A percentile compares a stretch with the other conserved stretches of the same genome.
phyloP scores from a whole-genome alignment of 2,329 filamentous ascomycete genomes.

The Byssochlamys sp. region DNA sequence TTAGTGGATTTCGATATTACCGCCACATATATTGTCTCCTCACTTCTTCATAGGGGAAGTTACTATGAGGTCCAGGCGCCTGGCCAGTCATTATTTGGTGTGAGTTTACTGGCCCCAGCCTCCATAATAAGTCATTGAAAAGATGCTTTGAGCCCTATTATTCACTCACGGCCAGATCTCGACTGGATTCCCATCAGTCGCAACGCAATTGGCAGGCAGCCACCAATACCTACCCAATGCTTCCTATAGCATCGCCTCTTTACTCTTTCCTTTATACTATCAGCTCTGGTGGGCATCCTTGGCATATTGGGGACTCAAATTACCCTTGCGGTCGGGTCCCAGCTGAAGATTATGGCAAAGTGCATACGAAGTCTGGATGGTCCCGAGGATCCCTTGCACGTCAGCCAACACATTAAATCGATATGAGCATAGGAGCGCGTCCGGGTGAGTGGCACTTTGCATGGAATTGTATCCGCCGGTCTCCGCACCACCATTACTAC shows the following conservation, averaged over 20 bases:
- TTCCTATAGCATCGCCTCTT: not conserved
- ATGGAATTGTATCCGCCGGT: not conserved
- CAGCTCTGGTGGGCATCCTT: not conserved
- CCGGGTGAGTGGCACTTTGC: not conserved
- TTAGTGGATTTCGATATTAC: not conserved
- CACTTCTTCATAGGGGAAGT: not conserved
- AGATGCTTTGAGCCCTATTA: not conserved
- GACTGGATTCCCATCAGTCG: not conserved
- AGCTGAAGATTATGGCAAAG: not conserved
- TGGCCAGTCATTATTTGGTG: not conserved
- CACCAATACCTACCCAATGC: not conserved
- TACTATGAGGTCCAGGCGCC: not conserved
- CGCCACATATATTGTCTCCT: not conserved
- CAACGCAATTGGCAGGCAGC: not conserved
- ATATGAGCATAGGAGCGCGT: not conserved
- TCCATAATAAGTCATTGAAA: not conserved
- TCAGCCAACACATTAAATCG: not conserved
- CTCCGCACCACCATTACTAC: not conserved
- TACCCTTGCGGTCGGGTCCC: not conserved
- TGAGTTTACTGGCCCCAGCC: not conserved
- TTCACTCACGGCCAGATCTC: not conserved
- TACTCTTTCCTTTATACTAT: not conserved
- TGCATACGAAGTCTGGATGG: not conserved
- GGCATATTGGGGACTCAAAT: not conserved
- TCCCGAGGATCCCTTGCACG: not conserved